A percentile compares a stretch with the other conserved stretches of the same genome.
phyloP scores from a whole-genome alignment of 1,139 yeast species.

The Candida sp. region DNA sequence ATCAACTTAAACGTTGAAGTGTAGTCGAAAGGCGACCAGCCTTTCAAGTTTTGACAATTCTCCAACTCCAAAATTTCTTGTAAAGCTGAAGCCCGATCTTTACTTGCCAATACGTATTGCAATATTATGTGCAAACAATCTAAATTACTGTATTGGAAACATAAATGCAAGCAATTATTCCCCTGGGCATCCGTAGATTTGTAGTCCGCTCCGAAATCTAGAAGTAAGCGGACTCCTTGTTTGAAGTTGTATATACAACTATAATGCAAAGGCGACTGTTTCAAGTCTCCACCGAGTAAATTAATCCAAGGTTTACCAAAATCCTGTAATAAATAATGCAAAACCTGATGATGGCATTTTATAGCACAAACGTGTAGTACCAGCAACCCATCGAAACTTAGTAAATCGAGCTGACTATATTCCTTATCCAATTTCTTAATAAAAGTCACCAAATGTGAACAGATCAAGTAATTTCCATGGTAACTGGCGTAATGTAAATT shows the following conservation, averaged over 20 bases:
- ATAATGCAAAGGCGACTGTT: conserved; percentile 71
- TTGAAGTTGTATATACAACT: conserved; percentile 66
- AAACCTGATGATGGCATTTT: conserved; percentile 69
- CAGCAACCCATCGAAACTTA: conserved; percentile 66
- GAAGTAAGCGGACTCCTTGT: conserved; percentile 65
- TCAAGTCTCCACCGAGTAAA: conserved; percentile 43
- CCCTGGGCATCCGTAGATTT: conserved; percentile 59
- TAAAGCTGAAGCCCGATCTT: conserved; percentile 36
- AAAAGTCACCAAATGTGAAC: conserved; percentile 52
- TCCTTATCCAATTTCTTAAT: conserved; percentile 21
- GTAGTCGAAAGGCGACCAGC: conserved; percentile 69
- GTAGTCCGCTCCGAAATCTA: conserved; percentile 82
- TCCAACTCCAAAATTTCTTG: conserved; percentile 30
- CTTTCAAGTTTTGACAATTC: conserved; percentile 47
- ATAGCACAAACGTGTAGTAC: conserved; percentile 74
- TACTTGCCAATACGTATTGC: conserved; percentile 21
- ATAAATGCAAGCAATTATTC: conserved; percentile 76
- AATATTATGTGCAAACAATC: conserved; percentile 62
- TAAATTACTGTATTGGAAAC: conserved; percentile 72
- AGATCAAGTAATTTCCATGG: conserved; percentile 75
- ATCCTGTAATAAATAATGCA: conserved; percentile 78
- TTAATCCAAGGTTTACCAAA: conserved; percentile 63
- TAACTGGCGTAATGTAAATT: conserved; percentile 85
- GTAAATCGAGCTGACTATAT: conserved; percentile 25
- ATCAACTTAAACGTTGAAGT: conserved; percentile 49